These are phyloP conservation scores for Xylaria bambusicola DNA, from an alignment of 495 filamentous ascomycete species.

Conservation along the genomic window DNA sequence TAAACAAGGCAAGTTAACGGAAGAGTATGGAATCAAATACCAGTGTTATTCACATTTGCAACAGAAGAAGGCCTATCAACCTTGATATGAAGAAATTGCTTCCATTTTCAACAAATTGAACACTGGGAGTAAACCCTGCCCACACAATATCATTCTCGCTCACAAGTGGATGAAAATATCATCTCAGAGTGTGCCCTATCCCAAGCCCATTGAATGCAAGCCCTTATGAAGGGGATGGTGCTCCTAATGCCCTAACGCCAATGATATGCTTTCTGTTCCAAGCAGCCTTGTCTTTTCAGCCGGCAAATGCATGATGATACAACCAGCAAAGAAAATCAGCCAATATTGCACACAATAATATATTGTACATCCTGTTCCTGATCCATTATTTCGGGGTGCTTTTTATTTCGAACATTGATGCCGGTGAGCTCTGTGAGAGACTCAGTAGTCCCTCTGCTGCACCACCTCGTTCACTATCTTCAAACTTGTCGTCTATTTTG, in stretches of 20 bases:
- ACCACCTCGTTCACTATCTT: conserved; percentile 23
- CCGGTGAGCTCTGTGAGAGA: conserved; percentile 24
- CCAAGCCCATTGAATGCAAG: background rate
- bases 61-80: no score
- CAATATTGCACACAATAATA: background rate
- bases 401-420: conserved; percentile 7
- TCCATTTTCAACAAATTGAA: background rate
- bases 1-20: no score
- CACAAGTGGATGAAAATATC: background rate
- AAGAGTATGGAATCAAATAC: no score
- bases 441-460: conserved; percentile 39
- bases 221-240: background rate
- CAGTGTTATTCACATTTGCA: no score
- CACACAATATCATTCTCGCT: background rate
- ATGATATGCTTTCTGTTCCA: conserved; percentile 9
- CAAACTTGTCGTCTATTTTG: conserved; percentile 14
- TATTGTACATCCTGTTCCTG: conserved; percentile 2
- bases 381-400: background rate
- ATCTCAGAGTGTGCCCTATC: no score
- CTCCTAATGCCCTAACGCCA: conserved; percentile 2
- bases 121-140: background rate
- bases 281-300: no score
- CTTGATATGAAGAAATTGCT: no score
- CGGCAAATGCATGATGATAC: background rate
- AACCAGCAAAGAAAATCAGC: background rate